Base-by-base conservation (phyloP, 805 yeast genomes). In the Saccharomycopsis javanensis region DNA sequence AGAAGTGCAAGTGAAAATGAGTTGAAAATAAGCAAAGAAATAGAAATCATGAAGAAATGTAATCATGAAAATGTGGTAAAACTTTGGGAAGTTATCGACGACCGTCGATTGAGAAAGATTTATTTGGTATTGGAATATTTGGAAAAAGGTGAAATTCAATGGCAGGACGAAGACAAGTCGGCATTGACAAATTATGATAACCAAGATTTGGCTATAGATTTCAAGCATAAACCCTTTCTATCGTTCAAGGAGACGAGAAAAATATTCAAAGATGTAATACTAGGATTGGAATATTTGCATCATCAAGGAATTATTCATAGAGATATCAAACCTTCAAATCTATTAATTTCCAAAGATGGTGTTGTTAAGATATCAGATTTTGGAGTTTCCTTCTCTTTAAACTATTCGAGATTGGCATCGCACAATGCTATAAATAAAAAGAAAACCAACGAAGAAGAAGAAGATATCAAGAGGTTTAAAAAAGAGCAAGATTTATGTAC, bases 261-360 rank as follows among this genome's bases (percentile, higher is more conserved):
- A 58, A 83, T 87, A 6, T 82, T 90, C 61, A 76, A 96, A 61
- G 96, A 92, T 63, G 94, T 91, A 15, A 77, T 90, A 1, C 71
- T 85, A 34, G 99, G 98, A 0, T 73, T 94, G 37, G 98, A 92
- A 69, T 94, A 91, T 68, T 71, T 92, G 63, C 98, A 94, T 71
- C 74, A 81, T 63, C 95, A 88, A 68, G 96, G 96, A 2, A 88
- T 91, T 50, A 86, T 92, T 16, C 99, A 92, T 71, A 79, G 99
- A 62, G 99, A 92, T 70, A 91, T 92, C 58, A 92, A 92, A 68
- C 98, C 99, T 1, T 96, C 98, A 1, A 92, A 92, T 67, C 69
- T 92, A 58, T 75, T 92, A 57, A 82, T 90, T 2, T 76, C 86
- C 30, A 71, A 78, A 15, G 84, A 86, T 62, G 81, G 84, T 55